These are phyloP conservation scores for Psilocybe sp. DNA, from an alignment of 768 basidiomycete genomes.

Conservation along the genomic window DNA sequence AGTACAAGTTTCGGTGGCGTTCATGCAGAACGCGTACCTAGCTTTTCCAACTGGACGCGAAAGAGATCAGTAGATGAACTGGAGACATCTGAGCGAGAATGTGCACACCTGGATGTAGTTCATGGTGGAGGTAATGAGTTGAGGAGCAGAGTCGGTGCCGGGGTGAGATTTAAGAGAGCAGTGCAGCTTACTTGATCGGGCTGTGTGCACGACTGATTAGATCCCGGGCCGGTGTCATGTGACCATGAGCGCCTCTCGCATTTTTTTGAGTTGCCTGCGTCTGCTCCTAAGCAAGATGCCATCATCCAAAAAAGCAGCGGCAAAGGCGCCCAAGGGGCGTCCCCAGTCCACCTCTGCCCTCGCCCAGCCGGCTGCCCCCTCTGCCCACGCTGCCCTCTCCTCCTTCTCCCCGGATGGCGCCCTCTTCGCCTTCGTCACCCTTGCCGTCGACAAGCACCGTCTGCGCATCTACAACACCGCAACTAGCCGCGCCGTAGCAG, in stretches of 20 bases:
- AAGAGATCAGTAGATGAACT: conserved; percentile 6
- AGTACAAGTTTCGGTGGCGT: conserved; percentile 19
- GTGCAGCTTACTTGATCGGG: background rate
- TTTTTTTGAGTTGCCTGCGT: background rate
- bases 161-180: background rate
- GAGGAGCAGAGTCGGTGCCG: conserved; percentile 4
- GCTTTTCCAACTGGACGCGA: conserved; percentile 72
- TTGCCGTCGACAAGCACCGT: conserved; percentile 71
- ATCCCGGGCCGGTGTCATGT: background rate
- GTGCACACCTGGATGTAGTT: conserved; percentile 53
- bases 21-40: conserved; percentile 43
- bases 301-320: conserved; percentile 47
- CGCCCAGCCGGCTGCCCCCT: conserved; percentile 53
- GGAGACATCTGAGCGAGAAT: background rate
- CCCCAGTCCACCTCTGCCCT: conserved; percentile 53
- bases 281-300: conserved; percentile 31
- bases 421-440: conserved; percentile 58
- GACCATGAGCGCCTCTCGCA: background rate
- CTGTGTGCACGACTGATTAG: background rate
- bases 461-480: conserved; percentile 61
- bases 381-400: conserved; percentile 44
- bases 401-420: conserved; percentile 58
- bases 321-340: conserved; percentile 52
- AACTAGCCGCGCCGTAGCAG: conserved; percentile 53
- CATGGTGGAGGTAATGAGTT: conserved; percentile 21